phyloP scores from a whole-genome alignment of 2,329 filamentous ascomycete species.

The Phialocephala subalpina region DNA sequence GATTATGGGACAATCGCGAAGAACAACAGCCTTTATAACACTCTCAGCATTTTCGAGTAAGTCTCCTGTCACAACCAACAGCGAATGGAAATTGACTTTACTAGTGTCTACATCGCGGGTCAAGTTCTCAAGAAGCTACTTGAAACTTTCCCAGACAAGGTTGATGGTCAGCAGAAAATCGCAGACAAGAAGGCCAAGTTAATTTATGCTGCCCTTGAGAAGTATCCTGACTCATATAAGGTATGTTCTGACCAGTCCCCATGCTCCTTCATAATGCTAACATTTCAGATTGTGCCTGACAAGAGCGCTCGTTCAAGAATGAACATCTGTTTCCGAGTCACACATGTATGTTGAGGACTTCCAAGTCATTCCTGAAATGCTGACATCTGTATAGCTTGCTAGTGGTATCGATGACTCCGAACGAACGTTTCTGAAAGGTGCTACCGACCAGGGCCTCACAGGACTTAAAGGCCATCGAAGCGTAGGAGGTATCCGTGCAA shows the following conservation, averaged over 20 bases:
- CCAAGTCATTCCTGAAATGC: not conserved
- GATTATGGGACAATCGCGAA: slow-evolving; percentile 87
- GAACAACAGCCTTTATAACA: slow-evolving; percentile 97
- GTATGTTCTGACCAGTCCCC: slow-evolving; percentile 37
- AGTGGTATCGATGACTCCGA: slow-evolving; percentile 72
- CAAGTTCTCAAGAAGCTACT: slow-evolving; percentile 84
- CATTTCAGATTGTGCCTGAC: slow-evolving; percentile 69
- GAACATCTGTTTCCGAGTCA: slow-evolving; percentile 92
- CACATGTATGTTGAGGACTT: slow-evolving; percentile 46
- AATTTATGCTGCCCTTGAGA: slow-evolving; percentile 82
- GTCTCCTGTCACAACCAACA: slow-evolving; percentile 33
- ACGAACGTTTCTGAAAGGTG: slow-evolving; percentile 80
- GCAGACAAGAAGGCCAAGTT: slow-evolving; percentile 77
- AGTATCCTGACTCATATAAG: slow-evolving; percentile 74
- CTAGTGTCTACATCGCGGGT: slow-evolving; percentile 86
- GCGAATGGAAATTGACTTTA: not conserved
- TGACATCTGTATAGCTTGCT: slow-evolving; percentile 43
- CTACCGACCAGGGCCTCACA: slow-evolving; percentile 71
- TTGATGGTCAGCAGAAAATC: slow-evolving; percentile 78
- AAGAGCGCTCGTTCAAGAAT: slow-evolving; percentile 82
- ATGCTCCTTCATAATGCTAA: not conserved
- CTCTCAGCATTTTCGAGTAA: slow-evolving; percentile 86
- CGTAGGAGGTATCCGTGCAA: slow-evolving; percentile 85
- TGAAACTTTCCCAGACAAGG: slow-evolving; percentile 68
- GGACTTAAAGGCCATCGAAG: slow-evolving; percentile 90